A percentile compares a stretch with the other conserved stretches of the same genome.
phyloP scores from a whole-genome alignment of 2,329 filamentous ascomycete species.

The Aspergillus sp. region DNA sequence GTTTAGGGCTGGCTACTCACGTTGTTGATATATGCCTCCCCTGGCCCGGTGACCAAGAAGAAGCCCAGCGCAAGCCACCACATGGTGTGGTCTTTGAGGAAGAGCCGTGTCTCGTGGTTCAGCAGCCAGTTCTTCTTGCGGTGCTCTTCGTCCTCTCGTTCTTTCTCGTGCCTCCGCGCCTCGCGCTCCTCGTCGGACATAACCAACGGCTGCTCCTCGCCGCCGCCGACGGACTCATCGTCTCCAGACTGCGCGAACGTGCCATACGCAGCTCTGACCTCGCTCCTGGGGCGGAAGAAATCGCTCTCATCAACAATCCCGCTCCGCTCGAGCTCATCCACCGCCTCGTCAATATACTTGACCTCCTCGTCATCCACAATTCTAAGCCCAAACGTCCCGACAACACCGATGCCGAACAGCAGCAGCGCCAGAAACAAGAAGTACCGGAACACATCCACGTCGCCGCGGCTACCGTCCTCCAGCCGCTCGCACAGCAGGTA shows the following conservation, averaged over 20 bases:
- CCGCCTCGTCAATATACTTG: slow-evolving; percentile 78
- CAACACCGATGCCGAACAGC: slow-evolving; percentile 59
- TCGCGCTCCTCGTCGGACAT: slow-evolving; percentile 36
- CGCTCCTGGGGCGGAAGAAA: slow-evolving; percentile 52
- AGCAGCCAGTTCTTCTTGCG: slow-evolving; percentile 82
- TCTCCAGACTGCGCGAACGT: slow-evolving; percentile 36
- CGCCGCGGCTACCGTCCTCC: slow-evolving; percentile 50
- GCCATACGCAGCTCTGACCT: slow-evolving; percentile 37
- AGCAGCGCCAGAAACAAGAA: slow-evolving; percentile 74
- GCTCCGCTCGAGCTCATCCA: slow-evolving; percentile 83
- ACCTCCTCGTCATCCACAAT: slow-evolving; percentile 69
- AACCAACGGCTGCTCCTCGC: slow-evolving; percentile 29
- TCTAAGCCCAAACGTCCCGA: slow-evolving; percentile 64
- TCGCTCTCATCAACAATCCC: slow-evolving; percentile 64
- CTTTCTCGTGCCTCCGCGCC: slow-evolving; percentile 29
- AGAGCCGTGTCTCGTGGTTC: slow-evolving; percentile 79
- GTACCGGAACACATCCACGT: slow-evolving; percentile 69
- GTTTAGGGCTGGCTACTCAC: slow-evolving; percentile 18
- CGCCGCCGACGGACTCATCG: slow-evolving; percentile 23
- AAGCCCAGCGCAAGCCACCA: slow-evolving; percentile 89
- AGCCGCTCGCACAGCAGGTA: slow-evolving; percentile 63
- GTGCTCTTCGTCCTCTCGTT: slow-evolving; percentile 45
- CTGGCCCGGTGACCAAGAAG: slow-evolving; percentile 84
- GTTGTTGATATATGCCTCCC: slow-evolving; percentile 98
- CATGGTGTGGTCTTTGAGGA: slow-evolving; percentile 84